phyloP scores from a whole-genome alignment of 1,139 yeast species.

The Zygosaccharomyces pseudobailii region DNA sequence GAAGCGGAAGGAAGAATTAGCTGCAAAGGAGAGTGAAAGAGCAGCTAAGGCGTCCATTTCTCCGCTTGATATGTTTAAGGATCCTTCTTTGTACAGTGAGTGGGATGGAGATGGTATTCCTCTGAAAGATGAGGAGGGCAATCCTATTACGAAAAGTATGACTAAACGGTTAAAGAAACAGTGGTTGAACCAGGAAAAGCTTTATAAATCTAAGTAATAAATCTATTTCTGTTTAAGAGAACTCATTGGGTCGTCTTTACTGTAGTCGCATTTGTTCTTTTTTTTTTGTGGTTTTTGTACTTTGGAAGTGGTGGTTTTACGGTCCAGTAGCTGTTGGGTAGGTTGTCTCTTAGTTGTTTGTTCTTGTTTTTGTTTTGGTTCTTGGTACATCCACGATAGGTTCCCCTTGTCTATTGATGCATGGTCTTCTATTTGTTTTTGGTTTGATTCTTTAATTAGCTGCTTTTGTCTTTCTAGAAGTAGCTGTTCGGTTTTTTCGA shows the following conservation, averaged over 20 bases:
- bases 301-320: too few relatives aligned
- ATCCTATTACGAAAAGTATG: slow-evolving; percentile 83
- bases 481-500: slow-evolving; percentile 84
- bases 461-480: slow-evolving; percentile 66
- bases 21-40: slow-evolving; percentile 61
- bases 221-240: too few relatives aligned
- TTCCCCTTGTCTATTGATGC: slow-evolving; percentile 44
- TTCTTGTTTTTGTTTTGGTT: slow-evolving; percentile 40
- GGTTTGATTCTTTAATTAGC: slow-evolving; percentile 60
- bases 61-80: slow-evolving; percentile 71
- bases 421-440: slow-evolving; percentile 54
- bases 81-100: slow-evolving; percentile 48
- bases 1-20: slow-evolving; percentile 42
- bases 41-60: slow-evolving; percentile 62
- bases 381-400: slow-evolving; percentile 86
- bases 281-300: not conserved
- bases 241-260: slow-evolving; percentile 26
- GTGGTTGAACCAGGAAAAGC: slow-evolving; percentile 74
- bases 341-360: slow-evolving; percentile 43
- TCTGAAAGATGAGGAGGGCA: slow-evolving; percentile 68
- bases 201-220: slow-evolving; percentile 61
- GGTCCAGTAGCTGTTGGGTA: too few relatives aligned
- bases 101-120: slow-evolving; percentile 92
- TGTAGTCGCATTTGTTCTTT: slow-evolving; percentile 15
- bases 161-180: slow-evolving; percentile 75